Base-by-base conservation (phyloP, 805 yeast genomes). In the Yarrowia porcina region DNA sequence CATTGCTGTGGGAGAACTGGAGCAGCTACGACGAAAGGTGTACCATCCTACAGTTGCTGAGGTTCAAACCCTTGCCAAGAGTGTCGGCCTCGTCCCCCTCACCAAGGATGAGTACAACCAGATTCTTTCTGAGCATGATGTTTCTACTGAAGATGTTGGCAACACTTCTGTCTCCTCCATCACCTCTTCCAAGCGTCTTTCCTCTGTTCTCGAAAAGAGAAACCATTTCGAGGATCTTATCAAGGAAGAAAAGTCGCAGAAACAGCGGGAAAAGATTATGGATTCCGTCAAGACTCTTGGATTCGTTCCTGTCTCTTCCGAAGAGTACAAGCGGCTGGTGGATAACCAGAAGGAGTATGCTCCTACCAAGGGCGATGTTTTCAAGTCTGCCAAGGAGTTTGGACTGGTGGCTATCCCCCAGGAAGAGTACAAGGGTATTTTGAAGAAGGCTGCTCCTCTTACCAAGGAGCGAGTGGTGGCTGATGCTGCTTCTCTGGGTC, bases 321-420 rank as follows among this genome's bases (percentile, higher is more conserved):
- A 72, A 20, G 77, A 75, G 64, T 75, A 73, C 65, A 69, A 70
- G 63, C 67, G 70, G 17, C 67, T 75, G 20, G 61, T 72, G 10
- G 70, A 70, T 8, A 66, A 69, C 39, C 74, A 72, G 61, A 65
- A 66, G 28, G 71, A 70, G 17, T 71, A 70, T 41, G 69, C 69
- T 20, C 76, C 76, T 3, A 70, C 76, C 13, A 70, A 68, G 56
- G 68, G 71, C 12, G 77, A 74, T 20, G 67, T 74, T 17, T 66
- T 72, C 20, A 67, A 73, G 30, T 67, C 71, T 15, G 81, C 85
- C 4, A 77, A 75, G 68, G 71, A 71, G 15, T 78, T 79, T 66
- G 77, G 78, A 9, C 68, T 82, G 56, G 74, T 79, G 2, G 78
- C 82, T 0, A 65, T 82, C 44, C 77, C 83, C 1, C 66, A 71